Evolutionary conservation across 805 yeast genomes (phyloP).

Genomic region (Myxozyma vanderwaltii): DNA sequence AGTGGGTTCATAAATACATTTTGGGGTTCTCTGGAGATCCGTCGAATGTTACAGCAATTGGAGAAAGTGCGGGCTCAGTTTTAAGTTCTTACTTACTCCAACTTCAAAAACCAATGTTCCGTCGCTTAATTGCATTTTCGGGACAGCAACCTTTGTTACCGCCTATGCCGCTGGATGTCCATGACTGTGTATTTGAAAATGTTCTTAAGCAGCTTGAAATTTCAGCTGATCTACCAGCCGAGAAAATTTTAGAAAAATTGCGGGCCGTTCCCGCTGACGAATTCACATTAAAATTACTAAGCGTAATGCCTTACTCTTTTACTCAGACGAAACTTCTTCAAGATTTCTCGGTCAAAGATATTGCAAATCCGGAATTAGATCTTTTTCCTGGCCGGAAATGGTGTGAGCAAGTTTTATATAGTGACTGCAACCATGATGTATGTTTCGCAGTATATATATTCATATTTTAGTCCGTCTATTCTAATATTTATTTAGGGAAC

Average conservation of each 20-base stretch:
- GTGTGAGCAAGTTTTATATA: neutral
- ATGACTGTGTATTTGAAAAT: neutral
- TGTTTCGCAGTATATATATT: neutral
- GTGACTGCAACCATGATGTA: constrained; percentile 11
- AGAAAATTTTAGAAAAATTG: neutral
- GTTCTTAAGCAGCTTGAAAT: neutral
- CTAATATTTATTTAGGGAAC: constrained; percentile 1
- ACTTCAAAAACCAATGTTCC: constrained; percentile 1
- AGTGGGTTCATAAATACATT: constrained; percentile 49
- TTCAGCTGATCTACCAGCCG: neutral
- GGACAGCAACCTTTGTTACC: neutral
- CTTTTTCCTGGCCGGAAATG: constrained; percentile 2
- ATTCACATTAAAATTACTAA: neutral
- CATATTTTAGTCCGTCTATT: neutral
- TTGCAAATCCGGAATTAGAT: neutral
- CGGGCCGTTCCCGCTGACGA: constrained; percentile 1
- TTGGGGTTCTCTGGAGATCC: constrained; percentile 49
- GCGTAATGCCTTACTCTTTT: neutral
- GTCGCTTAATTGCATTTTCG: constrained; percentile 2
- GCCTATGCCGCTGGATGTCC: neutral
- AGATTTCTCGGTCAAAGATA: neutral
- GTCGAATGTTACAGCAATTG: constrained; percentile 47
- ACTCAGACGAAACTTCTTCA: neutral
- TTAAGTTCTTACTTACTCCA: neutral
- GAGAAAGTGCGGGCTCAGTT: constrained; percentile 47